A percentile compares a stretch with the other conserved stretches of the same genome.
phyloP scores from a whole-genome alignment of 1,284 basidiomycete genomes.

The Cystobasidium sp. region DNA sequence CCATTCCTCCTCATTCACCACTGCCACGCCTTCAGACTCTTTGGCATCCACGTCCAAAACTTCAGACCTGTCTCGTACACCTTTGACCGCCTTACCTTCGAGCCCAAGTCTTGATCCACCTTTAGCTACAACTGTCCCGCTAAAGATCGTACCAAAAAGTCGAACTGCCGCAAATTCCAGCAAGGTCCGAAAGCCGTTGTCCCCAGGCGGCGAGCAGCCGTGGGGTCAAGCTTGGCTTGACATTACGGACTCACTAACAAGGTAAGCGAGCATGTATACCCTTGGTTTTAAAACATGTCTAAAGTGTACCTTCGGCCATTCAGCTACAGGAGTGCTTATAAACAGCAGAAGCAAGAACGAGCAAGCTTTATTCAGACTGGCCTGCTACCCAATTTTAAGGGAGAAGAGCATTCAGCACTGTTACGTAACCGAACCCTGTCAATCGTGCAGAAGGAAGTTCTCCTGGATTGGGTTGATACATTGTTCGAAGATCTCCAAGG shows the following conservation, averaged over 20 bases:
- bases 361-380: constrained; percentile 25
- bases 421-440: constrained; percentile 26
- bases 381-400: constrained; percentile 32
- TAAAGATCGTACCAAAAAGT: constrained; percentile 1
- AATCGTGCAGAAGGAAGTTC: constrained; percentile 46
- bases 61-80: constrained; percentile 1
- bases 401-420: constrained; percentile 46
- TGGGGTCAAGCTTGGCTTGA: constrained; percentile 25
- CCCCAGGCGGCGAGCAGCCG: constrained; percentile 27
- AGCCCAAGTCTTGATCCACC: constrained; percentile 13
- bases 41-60: constrained; percentile 1
- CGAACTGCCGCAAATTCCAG: background rate
- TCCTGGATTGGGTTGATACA: constrained; percentile 48
- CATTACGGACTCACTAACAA: constrained; percentile 15
- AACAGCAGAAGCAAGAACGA: constrained; percentile 29
- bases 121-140: background rate
- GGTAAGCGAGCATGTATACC: background rate
- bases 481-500: constrained; percentile 47
- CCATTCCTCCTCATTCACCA: background rate
- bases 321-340: constrained; percentile 27
- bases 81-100: constrained; percentile 6
- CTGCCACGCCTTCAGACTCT: background rate
- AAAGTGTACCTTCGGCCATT: background rate
- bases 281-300: background rate
- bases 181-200: background rate